Conservation (phyloP, 768 basidiomycete species). For the Zangia roseola region DNA sequence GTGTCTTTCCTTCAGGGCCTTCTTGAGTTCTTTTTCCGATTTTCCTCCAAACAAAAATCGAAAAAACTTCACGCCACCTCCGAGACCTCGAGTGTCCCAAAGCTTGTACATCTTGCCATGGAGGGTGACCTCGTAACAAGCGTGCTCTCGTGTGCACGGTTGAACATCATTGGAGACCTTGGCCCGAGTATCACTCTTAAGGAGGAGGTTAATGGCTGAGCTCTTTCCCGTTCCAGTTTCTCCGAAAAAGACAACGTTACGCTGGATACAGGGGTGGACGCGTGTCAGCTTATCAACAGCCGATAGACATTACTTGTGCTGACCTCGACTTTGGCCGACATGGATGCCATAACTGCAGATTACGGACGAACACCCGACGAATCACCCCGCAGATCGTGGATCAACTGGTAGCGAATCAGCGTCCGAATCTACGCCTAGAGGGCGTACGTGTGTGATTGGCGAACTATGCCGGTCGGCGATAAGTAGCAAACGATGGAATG, state of each 20-base stretch:
- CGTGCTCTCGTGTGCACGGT: conserved; percentile 16
- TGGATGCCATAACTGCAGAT: not conserved
- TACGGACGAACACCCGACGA: not conserved
- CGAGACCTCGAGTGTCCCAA: conserved; percentile 41
- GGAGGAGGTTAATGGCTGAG: conserved; percentile 26
- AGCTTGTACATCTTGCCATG: conserved; percentile 11
- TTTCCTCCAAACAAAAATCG: conserved; percentile 1
- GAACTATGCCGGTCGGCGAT: not conserved
- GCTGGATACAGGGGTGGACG: not conserved
- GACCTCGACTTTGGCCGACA: conserved; percentile 9
- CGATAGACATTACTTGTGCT: not conserved
- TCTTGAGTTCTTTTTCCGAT: conserved; percentile 20
- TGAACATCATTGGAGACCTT: conserved; percentile 4
- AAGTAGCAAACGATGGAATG: not conserved
- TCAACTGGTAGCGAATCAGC: not conserved
- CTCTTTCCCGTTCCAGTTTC: conserved; percentile 28
- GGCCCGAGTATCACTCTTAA: conserved; percentile 6
- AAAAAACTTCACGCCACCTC: conserved; percentile 24
- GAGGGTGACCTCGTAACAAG: conserved; percentile 5
- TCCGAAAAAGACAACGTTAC: conserved; percentile 24
- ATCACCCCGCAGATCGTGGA: not conserved
- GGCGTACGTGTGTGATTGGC: too few relatives aligned
- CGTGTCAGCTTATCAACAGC: conserved; percentile 1
- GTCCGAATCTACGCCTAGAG: too few relatives aligned
- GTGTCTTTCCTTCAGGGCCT: conserved; percentile 21